These are phyloP conservation scores for Phlyctochytrium planicorne DNA, from an alignment of 192 early-diverging fungal species.

Conservation along the genomic window DNA sequence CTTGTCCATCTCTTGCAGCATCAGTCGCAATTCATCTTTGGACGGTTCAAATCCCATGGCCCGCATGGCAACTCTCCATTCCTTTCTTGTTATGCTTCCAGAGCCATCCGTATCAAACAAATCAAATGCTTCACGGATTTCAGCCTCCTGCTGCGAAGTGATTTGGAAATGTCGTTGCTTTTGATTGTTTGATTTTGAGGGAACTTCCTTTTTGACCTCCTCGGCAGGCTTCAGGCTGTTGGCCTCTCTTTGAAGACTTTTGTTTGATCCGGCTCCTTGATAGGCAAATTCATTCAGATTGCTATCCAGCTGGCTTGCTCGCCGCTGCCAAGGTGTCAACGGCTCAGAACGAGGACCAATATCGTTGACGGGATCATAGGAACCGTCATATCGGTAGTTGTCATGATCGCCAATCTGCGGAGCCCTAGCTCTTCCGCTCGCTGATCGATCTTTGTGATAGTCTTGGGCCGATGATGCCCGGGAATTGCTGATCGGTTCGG, in stretches of 20 bases:
- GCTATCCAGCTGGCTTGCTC: too few relatives aligned
- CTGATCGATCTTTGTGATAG: too few relatives aligned
- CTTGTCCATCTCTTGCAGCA: conserved; percentile 47
- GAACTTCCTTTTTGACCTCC: conserved; percentile 1
- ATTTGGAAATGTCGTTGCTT: conserved; percentile 12
- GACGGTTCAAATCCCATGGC: conserved; percentile 52
- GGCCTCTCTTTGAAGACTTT: background rate
- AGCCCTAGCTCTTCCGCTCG: too few relatives aligned
- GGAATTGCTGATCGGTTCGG: background rate
- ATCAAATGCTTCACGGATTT: conserved; percentile 65
- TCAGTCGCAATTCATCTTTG: conserved; percentile 43
- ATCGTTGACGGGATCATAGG: background rate
- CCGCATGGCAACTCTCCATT: conserved; percentile 64
- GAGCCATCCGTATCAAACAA: conserved; percentile 67
- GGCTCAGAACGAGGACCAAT: background rate
- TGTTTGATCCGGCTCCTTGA: background rate
- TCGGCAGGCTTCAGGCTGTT: background rate
- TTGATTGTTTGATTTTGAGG: conserved; percentile 2
- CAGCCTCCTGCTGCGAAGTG: conserved; percentile 53
- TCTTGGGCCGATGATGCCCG: background rate
- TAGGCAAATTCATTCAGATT: background rate
- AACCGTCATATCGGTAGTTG: too few relatives aligned
- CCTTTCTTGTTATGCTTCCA: conserved; percentile 41
- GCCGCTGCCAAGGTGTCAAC: background rate
- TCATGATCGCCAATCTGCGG: too few relatives aligned